Base-by-base conservation (phyloP, 148 eudicot species). In the Cornus kousa region DNA sequence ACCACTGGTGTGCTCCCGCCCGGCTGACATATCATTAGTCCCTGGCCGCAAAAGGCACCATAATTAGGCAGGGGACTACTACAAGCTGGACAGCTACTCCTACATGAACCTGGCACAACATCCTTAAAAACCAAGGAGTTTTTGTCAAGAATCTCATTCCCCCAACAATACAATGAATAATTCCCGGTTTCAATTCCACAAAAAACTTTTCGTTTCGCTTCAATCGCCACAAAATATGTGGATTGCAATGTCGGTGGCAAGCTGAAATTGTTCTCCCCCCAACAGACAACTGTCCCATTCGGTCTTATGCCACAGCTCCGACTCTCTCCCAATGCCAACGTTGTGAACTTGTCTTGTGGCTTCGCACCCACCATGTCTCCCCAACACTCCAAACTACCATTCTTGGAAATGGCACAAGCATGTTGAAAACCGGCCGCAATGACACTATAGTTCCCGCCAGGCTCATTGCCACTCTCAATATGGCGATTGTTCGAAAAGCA, bases 161-260 rank as follows among this genome's bases (percentile, higher is more conserved):
- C 97, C 98, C 98, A 95, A 79, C 98, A 94, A 77, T 82, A 24
- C 70, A 95, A 66, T 14, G 94, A 87, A 33, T 33, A 82, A 79
- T 93, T 85, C 10, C 82, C 73, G 1, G 74, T 46, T 64, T n/a
- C 24, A n/a, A 94, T 79, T 1, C 98, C 98, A 77, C 98, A 95
- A 74, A 93, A 91, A 67, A 95, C 83, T 65, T 78, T 68, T 8
- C 75, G 66, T 62, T 82, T 90, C 4, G 88, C 89, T 32, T 85
- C 87, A 24, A 95, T 81, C 2, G 90, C 80, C 8, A 77, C 20
- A 59, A 95, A 95, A 7, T 11, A 32, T 13, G 84, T 75, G 50
- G 68, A 71, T 37, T 72, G 28, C 83, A 92, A 79, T 24, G 22
- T 39, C 2, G 24, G 72, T 0, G 98, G 96, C 78, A 91, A 40